A percentile compares a stretch with the other conserved stretches of the same genome.
Conservation (phyloP, 768 basidiomycete genomes). For the Austroboletus eburneus region DNA sequence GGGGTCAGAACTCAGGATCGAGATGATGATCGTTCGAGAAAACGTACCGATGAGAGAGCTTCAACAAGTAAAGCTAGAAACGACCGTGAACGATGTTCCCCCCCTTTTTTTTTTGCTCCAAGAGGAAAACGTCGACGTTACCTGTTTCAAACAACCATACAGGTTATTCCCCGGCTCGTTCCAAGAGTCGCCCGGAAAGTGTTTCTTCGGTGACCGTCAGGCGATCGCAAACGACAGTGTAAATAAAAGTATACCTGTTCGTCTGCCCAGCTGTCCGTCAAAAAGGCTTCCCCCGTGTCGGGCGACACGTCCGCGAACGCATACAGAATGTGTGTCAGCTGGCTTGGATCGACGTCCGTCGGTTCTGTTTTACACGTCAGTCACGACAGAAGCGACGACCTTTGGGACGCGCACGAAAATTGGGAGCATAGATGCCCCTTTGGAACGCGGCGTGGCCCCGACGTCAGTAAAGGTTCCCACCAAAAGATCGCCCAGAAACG, state of each 20-base stretch:
- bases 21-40: conserved; percentile 55
- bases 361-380: conserved; percentile 44
- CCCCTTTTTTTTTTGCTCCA: too few relatives aligned
- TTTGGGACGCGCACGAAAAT: conserved; percentile 47
- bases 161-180: conserved; percentile 70
- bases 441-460: neutral
- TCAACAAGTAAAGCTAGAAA: conserved; percentile 45
- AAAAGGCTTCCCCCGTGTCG: conserved; percentile 53
- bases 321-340: conserved; percentile 75
- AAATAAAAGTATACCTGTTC: conserved; percentile 41
- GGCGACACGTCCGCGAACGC: conserved; percentile 73
- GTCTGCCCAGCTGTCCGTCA: conserved; percentile 77
- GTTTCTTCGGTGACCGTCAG: conserved; percentile 46
- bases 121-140: conserved; percentile 29
- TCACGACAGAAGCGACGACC: neutral
- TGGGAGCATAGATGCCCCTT: conserved; percentile 59
- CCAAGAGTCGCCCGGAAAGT: conserved; percentile 70
- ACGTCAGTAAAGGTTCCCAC: neutral
- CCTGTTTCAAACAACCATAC: conserved; percentile 79
- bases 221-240: conserved; percentile 2
- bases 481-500: too few relatives aligned
- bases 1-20: too few relatives aligned
- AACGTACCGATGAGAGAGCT: conserved; percentile 47
- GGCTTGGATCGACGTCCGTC: conserved; percentile 51
- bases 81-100: neutral